Conservation (phyloP, 1,139 yeast genomes). For the Lizanozyma gosingica region DNA sequence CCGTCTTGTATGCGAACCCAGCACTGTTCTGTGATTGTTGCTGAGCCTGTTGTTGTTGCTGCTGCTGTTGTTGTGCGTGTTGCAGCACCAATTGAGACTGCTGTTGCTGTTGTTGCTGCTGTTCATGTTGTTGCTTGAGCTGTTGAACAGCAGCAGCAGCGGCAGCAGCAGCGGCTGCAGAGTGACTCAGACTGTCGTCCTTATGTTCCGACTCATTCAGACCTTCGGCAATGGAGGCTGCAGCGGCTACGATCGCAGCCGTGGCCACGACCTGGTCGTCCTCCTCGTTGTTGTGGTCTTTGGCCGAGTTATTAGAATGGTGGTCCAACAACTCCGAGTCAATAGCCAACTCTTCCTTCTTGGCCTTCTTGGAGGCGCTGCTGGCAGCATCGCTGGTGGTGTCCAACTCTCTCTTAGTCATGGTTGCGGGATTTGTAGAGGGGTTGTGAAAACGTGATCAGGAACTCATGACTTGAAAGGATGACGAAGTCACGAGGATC, state of each 20-base stretch:
- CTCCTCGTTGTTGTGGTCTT: slow-evolving; percentile 10
- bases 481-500: background rate
- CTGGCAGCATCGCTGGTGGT: slow-evolving; percentile 11
- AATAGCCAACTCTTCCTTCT: slow-evolving; percentile 32
- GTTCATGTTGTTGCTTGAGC: slow-evolving; percentile 10
- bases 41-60: slow-evolving; percentile 10
- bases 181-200: slow-evolving; percentile 17
- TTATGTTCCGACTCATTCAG: slow-evolving; percentile 14
- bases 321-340: slow-evolving; percentile 43
- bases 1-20: slow-evolving; percentile 6
- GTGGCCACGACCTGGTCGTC: slow-evolving; percentile 18
- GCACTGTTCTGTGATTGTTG: slow-evolving; percentile 10
- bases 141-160: slow-evolving; percentile 6
- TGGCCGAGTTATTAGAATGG: slow-evolving; percentile 20
- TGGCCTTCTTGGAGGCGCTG: slow-evolving; percentile 16
- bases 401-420: slow-evolving; percentile 25
- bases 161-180: slow-evolving; percentile 8
- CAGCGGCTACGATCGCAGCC: slow-evolving; percentile 26
- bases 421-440: slow-evolving; percentile 5
- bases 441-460: background rate
- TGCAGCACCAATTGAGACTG: slow-evolving; percentile 5
- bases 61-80: slow-evolving; percentile 11
- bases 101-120: slow-evolving; percentile 10
- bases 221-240: slow-evolving; percentile 26
- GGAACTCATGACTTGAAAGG: too few species aligned